phyloP scores from a whole-genome alignment of 768 basidiomycete species.

The Rhizopogon vesiculosus region DNA sequence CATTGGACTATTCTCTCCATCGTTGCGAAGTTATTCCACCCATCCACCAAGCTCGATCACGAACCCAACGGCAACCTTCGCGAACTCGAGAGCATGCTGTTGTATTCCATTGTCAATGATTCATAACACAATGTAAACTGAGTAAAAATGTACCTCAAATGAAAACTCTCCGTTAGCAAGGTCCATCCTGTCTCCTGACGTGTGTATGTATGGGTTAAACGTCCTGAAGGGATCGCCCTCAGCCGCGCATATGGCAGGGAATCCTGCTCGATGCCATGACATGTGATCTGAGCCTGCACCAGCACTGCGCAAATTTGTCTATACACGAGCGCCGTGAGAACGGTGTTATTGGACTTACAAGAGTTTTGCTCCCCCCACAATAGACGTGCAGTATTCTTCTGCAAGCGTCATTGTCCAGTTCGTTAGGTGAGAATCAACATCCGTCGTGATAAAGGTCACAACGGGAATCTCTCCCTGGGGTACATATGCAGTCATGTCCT shows the following conservation, averaged over 20 bases:
- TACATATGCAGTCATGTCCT: slow-evolving; percentile 36
- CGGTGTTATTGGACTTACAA: slow-evolving; percentile 25
- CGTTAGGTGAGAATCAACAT: slow-evolving; percentile 43
- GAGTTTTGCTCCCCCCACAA: slow-evolving; percentile 11
- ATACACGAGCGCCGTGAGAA: neutral
- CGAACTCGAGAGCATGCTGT: slow-evolving; percentile 52
- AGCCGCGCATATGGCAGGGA: slow-evolving; percentile 37
- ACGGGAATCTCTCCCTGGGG: slow-evolving; percentile 5
- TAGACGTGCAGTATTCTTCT: slow-evolving; percentile 23
- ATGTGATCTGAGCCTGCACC: slow-evolving; percentile 43
- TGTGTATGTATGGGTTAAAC: slow-evolving; percentile 39
- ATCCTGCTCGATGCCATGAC: slow-evolving; percentile 40
- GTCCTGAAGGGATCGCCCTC: slow-evolving; percentile 38
- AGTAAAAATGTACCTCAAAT: slow-evolving; percentile 21
- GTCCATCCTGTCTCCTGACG: slow-evolving; percentile 18
- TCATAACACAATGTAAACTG: neutral
- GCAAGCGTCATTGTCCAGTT: slow-evolving; percentile 28
- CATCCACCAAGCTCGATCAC: slow-evolving; percentile 43
- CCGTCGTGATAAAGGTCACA: slow-evolving; percentile 26
- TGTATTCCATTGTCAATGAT: slow-evolving; percentile 30
- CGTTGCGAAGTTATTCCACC: slow-evolving; percentile 3
- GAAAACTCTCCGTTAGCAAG: slow-evolving; percentile 37
- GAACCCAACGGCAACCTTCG: slow-evolving; percentile 55
- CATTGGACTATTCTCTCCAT: neutral
- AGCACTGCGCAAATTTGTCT: slow-evolving; percentile 21